phyloP scores from a whole-genome alignment of 2,329 filamentous ascomycete species.

The Alternaria postmessia region DNA sequence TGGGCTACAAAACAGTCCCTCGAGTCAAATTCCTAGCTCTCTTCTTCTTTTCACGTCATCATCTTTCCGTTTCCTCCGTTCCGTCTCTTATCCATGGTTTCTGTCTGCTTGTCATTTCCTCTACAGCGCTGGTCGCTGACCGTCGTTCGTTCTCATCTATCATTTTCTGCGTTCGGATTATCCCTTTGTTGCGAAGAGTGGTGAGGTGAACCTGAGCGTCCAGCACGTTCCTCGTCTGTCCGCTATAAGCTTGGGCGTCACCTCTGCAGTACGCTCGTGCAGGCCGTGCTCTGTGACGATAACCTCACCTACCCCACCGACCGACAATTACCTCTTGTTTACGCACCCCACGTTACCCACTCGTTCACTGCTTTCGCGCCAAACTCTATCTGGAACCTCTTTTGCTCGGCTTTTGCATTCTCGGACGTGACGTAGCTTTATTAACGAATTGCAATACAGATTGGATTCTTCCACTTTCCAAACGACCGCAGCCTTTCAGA shows the following conservation, averaged over 20 bases:
- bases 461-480: background rate
- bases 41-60: background rate
- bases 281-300: conserved; percentile 27
- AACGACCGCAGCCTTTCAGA: background rate
- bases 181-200: background rate
- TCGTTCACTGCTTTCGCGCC: background rate
- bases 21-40: background rate
- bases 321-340: background rate
- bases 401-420: background rate
- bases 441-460: background rate
- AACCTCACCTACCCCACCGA: conserved; percentile 17
- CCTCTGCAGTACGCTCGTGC: conserved; percentile 9
- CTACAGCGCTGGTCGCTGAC: conserved; percentile 16
- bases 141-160: background rate
- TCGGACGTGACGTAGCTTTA: background rate
- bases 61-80: background rate
- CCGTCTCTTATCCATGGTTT: background rate
- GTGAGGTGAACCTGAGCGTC: background rate
- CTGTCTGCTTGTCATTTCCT: background rate
- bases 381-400: background rate
- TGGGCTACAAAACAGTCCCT: background rate
- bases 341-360: conserved; percentile 5
- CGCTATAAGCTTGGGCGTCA: conserved; percentile 5
- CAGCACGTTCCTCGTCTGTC: background rate
- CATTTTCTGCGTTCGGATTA: background rate